Evolutionary conservation across 441 rosid species (phyloP).

Genomic region (Aquilaria agallochum): DNA sequence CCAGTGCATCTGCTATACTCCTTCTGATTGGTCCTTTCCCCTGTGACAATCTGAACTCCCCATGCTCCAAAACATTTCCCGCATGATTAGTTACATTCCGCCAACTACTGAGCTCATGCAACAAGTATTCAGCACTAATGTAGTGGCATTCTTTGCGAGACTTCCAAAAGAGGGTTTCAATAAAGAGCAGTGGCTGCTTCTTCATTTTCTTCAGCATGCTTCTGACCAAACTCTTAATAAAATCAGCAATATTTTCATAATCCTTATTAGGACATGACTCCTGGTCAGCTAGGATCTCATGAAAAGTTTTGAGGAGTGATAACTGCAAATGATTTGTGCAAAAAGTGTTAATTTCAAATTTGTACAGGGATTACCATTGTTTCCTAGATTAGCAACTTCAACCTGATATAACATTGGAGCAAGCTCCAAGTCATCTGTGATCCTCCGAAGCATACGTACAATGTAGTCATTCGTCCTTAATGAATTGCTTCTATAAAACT

Average conservation of each 20-base stretch:
- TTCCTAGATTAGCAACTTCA: conserved; percentile 1
- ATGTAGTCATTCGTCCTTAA: conserved; percentile 58
- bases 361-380: neutral
- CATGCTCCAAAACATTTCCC: conserved; percentile 36
- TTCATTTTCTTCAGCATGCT: conserved; percentile 88
- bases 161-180: conserved; percentile 95
- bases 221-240: conserved; percentile 60
- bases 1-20: conserved; percentile 96
- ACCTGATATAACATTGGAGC: conserved; percentile 99
- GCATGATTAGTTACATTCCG: conserved; percentile 49
- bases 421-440: conserved; percentile 84
- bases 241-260: conserved; percentile 53
- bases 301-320: conserved; percentile 70
- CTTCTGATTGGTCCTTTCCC: conserved; percentile 55
- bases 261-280: conserved; percentile 64
- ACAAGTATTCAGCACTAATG: conserved; percentile 80
- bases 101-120: conserved; percentile 73
- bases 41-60: conserved; percentile 40
- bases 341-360: conserved; percentile 6
- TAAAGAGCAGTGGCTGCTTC: conserved; percentile 87
- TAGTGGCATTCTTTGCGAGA: conserved; percentile 83
- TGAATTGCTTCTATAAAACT: conserved; percentile 81
- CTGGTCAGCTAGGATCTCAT: conserved; percentile 83
- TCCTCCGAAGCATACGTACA: conserved; percentile 62
- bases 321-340: conserved; percentile 51